Conservation (phyloP, 1,284 basidiomycete species). For the Tylopilus orsonianus region DNA sequence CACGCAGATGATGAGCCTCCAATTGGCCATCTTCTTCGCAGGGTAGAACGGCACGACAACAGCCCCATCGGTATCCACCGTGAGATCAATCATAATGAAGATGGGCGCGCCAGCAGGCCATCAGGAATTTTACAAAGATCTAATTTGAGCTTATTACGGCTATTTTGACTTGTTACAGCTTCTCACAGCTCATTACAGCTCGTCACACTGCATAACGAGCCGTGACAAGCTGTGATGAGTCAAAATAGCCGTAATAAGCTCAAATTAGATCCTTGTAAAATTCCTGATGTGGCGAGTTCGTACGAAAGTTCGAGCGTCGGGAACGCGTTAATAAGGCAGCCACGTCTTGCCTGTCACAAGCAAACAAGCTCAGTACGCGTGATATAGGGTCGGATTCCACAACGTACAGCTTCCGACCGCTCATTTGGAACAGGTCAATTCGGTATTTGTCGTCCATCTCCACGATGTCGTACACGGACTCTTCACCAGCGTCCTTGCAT, state of each 20-base stretch:
- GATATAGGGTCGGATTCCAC: not conserved
- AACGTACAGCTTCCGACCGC: not conserved
- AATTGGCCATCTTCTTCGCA: conserved; percentile 65
- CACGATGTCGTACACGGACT: conserved; percentile 94
- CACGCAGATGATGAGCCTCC: not conserved
- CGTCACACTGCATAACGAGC: no score
- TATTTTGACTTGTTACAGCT: no score
- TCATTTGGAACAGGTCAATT: conserved; percentile 83
- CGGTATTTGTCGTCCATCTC: conserved; percentile 93
- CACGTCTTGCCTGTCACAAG: not conserved
- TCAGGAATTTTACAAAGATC: no score
- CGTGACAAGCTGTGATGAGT: no score
- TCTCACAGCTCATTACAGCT: no score
- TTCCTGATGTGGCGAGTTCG: conserved; percentile 68
- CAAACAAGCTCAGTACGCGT: not conserved
- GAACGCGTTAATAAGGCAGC: not conserved
- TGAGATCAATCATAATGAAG: conserved; percentile 40
- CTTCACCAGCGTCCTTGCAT: conserved; percentile 78
- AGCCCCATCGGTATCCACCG: conserved; percentile 81
- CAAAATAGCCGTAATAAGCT: no score
- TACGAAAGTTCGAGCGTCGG: conserved; percentile 88
- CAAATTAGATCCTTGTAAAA: no score
- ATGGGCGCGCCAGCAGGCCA: not conserved
- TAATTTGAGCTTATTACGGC: no score
- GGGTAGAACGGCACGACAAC: conserved; percentile 95